These are phyloP conservation scores for Pyrenophora seminiperda DNA, from an alignment of 2,329 filamentous ascomycete genomes.

Conservation along the genomic window DNA sequence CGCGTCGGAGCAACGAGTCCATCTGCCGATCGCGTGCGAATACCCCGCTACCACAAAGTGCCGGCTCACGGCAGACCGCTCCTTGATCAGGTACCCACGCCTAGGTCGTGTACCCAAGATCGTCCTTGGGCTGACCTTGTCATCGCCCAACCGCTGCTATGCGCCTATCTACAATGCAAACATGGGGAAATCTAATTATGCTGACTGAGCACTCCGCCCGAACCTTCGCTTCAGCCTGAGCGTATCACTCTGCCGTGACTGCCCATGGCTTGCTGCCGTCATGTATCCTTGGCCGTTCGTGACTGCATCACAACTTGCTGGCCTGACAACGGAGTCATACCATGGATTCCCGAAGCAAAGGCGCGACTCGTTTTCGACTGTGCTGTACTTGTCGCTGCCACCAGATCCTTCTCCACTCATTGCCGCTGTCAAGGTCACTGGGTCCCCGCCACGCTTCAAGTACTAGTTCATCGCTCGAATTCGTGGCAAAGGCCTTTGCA, in stretches of 20 bases:
- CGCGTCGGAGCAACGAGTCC: constrained; percentile 6
- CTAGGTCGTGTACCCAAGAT: constrained; percentile 7
- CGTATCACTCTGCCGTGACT: constrained; percentile 18
- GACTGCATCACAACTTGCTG: constrained; percentile 12
- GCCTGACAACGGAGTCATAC: constrained; percentile 7
- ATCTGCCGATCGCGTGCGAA: constrained; percentile 16
- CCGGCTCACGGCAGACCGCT: constrained; percentile 17
- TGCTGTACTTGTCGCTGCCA: constrained; percentile 64
- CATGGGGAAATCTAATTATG: constrained; percentile 24
- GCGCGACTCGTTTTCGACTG: constrained; percentile 68
- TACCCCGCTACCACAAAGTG: constrained; percentile 21
- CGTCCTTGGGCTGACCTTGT: constrained; percentile 23
- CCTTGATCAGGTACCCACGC: constrained; percentile 12
- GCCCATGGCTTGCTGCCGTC: constrained; percentile 10
- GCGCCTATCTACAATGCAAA: constrained; percentile 25
- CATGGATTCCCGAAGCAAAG: constrained; percentile 59
- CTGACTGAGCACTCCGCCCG: constrained; percentile 23
- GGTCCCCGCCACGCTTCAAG: constrained; percentile 61
- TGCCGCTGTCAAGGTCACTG: constrained; percentile 50
- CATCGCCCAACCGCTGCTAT: constrained; percentile 35
- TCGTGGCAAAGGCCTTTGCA: constrained; percentile 60
- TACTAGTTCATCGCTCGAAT: constrained; percentile 57
- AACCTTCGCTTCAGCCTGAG: constrained; percentile 17
- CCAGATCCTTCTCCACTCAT: constrained; percentile 66
- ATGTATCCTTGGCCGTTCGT: background rate